Percentiles rank a stretch among this genome's conserved stretches.
Evolutionary conservation across 208 protist genomes (phyloP).

Genomic region (Balamuthia mandrillaris): DNA sequence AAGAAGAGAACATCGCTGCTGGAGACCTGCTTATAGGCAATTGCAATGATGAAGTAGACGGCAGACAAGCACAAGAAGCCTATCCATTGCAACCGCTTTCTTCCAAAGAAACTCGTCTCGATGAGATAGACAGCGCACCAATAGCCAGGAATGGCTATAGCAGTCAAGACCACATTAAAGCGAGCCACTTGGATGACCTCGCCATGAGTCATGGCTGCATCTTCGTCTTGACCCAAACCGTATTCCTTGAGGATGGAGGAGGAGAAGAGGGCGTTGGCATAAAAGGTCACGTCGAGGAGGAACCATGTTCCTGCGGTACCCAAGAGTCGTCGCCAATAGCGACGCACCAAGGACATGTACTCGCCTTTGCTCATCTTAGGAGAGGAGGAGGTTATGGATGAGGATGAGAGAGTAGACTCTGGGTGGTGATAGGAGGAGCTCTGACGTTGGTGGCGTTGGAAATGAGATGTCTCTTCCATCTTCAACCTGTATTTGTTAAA

Average conservation of each 20-base stretch:
- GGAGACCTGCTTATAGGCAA: not conserved
- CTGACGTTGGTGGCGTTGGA: not conserved
- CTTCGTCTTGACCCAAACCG: not conserved
- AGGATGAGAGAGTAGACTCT: not conserved
- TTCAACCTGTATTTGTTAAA: not conserved
- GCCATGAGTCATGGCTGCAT: not conserved
- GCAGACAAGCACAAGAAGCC: slow-evolving; percentile 54
- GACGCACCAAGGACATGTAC: not conserved
- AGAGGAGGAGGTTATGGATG: too few species aligned
- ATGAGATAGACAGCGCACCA: slow-evolving; percentile 52
- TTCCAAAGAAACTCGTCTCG: slow-evolving; percentile 47
- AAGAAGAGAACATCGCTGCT: too few species aligned
- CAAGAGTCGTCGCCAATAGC: slow-evolving; percentile 32
- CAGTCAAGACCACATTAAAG: not conserved
- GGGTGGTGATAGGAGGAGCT: not conserved
- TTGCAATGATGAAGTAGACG: slow-evolving; percentile 43
- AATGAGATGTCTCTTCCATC: not conserved
- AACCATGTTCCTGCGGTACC: slow-evolving; percentile 73
- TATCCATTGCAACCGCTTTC: slow-evolving; percentile 49
- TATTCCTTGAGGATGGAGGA: slow-evolving; percentile 10
- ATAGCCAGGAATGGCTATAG: slow-evolving; percentile 56
- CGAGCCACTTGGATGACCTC: not conserved
- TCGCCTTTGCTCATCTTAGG: not conserved
- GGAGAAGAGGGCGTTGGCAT: slow-evolving; percentile 68
- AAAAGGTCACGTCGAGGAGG: slow-evolving; percentile 72